Evolutionary conservation across 2,329 filamentous ascomycete species (phyloP).

Genomic region (Epichloe baconii): DNA sequence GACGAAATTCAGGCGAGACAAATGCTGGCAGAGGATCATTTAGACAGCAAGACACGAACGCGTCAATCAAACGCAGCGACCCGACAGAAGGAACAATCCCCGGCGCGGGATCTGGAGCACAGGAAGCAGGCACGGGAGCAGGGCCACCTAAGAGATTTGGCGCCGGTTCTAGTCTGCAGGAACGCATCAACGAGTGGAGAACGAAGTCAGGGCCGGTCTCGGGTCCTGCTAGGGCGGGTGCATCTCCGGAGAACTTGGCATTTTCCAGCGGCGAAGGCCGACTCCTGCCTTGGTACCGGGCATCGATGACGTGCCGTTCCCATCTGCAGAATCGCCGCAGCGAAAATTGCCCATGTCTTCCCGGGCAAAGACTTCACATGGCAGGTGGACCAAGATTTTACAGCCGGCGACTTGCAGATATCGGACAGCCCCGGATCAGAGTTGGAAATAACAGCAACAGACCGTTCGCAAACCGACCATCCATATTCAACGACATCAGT

Average conservation of each 20-base stretch:
- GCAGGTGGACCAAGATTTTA: constrained; percentile 46
- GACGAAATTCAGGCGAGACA: constrained; percentile 19
- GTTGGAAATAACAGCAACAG: constrained; percentile 17
- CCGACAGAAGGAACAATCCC: constrained; percentile 7
- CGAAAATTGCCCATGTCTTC: constrained; percentile 15
- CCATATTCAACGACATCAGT: constrained; percentile 16
- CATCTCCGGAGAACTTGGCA: constrained; percentile 7
- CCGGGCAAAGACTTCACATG: constrained; percentile 42
- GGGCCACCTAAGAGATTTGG: background rate
- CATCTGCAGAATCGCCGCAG: constrained; percentile 18
- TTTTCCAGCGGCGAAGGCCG: constrained; percentile 15
- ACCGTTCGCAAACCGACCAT: constrained; percentile 22
- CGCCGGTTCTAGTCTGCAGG: constrained; percentile 1
- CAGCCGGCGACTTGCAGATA: constrained; percentile 39
- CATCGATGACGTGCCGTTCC: constrained; percentile 23
- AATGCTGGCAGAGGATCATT: constrained; percentile 16
- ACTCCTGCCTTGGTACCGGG: constrained; percentile 26
- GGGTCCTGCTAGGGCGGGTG: background rate
- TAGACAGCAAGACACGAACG: constrained; percentile 16
- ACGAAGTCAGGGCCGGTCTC: constrained; percentile 1
- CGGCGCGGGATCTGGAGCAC: background rate
- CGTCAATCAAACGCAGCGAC: constrained; percentile 5
- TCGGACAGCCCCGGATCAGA: constrained; percentile 41
- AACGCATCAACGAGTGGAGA: constrained; percentile 5
- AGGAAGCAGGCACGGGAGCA: background rate